Percentiles rank a stretch among this genome's conserved stretches.
phyloP scores from a whole-genome alignment of 306 rosid genomes.

The Castanea sativa region DNA sequence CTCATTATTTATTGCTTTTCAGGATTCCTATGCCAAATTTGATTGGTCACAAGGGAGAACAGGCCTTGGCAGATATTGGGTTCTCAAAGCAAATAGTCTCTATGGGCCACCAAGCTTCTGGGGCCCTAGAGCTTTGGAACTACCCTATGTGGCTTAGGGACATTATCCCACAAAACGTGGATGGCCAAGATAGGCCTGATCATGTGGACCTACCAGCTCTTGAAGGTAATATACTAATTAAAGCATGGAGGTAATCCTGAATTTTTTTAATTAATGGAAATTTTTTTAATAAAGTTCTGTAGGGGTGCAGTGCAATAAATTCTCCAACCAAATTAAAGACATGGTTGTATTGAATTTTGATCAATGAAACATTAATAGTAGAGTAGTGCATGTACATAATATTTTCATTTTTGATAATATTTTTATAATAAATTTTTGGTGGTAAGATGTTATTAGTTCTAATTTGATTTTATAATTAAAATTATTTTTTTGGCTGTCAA shows the following conservation, averaged over 20 bases:
- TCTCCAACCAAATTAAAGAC: no score
- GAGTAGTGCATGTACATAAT: no score
- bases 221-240: constrained; percentile 34
- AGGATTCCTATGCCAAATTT: constrained; percentile 48
- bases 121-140: constrained; percentile 56
- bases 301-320: no score
- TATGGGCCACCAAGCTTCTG: constrained; percentile 78
- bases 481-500: no score
- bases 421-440: no score
- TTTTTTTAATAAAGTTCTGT: no score
- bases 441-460: no score
- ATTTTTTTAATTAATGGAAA: no score
- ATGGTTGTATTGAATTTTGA: no score
- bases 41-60: constrained; percentile 47
- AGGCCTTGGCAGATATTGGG: constrained; percentile 39
- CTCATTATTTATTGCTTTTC: neutral
- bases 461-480: no score
- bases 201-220: constrained; percentile 59
- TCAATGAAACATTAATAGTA: no score
- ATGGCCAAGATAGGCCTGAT: constrained; percentile 52
- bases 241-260: neutral
- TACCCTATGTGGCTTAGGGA: constrained; percentile 47
- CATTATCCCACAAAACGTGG: constrained; percentile 36
- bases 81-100: constrained; percentile 44
- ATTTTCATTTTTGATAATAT: no score